These are phyloP conservation scores for Camellia lanceoleosa DNA, from an alignment of 148 eudicot species.

Conservation along the genomic window DNA sequence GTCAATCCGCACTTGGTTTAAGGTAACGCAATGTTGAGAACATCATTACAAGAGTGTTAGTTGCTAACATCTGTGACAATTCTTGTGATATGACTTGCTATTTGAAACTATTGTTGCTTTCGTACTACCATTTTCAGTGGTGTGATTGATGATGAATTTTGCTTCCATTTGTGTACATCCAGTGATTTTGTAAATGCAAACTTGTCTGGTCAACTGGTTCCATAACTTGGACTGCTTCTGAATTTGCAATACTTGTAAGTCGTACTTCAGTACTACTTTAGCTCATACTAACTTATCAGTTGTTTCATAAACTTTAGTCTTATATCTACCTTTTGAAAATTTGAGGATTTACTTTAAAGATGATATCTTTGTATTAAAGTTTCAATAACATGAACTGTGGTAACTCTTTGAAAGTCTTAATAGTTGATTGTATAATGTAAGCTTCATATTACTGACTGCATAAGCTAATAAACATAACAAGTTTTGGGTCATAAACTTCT, in stretches of 20 bases:
- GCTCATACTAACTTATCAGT: no score
- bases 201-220: slow-evolving; percentile 71
- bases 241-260: slow-evolving; percentile 86
- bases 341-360: neutral
- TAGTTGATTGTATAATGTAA: neutral
- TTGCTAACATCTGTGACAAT: slow-evolving; percentile 1
- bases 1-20: slow-evolving; percentile 94
- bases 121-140: neutral
- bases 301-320: no score
- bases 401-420: neutral
- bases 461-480: neutral
- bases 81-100: neutral
- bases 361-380: neutral
- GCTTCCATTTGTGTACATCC: slow-evolving; percentile 13
- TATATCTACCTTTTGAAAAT: neutral
- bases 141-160: neutral
- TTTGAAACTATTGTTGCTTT: neutral
- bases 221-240: slow-evolving; percentile 70
- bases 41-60: slow-evolving; percentile 82
- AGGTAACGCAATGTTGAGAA: slow-evolving; percentile 81
- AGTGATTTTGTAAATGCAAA: slow-evolving; percentile 86
- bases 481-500: slow-evolving; percentile 1
- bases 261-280: neutral
- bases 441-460: neutral
- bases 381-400: neutral